Evolutionary conservation across 176 grass and related monocot species (phyloP), one percentile per base, ranked within the genome.

Genomic region (Ensete ventricosum): DNA sequence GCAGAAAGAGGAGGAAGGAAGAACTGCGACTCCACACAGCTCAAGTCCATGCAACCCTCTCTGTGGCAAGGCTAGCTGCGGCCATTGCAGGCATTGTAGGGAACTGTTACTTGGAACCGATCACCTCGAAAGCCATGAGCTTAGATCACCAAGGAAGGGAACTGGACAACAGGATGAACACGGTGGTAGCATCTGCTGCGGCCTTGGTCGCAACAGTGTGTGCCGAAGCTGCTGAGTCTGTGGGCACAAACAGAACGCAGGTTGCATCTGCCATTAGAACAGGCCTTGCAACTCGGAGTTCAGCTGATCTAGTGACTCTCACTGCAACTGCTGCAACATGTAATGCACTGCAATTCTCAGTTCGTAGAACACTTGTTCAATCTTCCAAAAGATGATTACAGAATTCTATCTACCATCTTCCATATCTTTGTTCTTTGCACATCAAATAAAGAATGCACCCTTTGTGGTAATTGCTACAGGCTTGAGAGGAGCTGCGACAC

Each of bases 281-380:
- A 51, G 81, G 83, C 65, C 29, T 83, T 17, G 81, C 82, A 70
- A 74, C 72, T 34, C 55, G 19, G 52, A 63, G 68, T 19, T 62
- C 58, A 9, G 72, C 78, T 73, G 83, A 92, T 77, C 58, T 92
- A 64, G 48, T 86, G 67, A 84, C 76, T 52, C 67, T 82, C 55
- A 89, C 83, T 50, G 87, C 83, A 72, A 88, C 77, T 9, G 82
- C 82, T 9, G 85, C 85, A n/a, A 73, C 89, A 34, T 91, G 89
- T 91, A 79, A 87, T 69, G 58, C 77, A 78, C 48, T 72, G 73
- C 74, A 55, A 29, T 6, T 43, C 34, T 43, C 34, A 43, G 34
- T 43, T 43, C 0, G 27, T 67, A 67, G 20, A 13, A 27, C 24
- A 67, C 14, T 14, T 67, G 12, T 67, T 48, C 27, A 7, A 26